phyloP scores from a whole-genome alignment of 805 yeast genomes.

The Isabelozyma rhagii region DNA sequence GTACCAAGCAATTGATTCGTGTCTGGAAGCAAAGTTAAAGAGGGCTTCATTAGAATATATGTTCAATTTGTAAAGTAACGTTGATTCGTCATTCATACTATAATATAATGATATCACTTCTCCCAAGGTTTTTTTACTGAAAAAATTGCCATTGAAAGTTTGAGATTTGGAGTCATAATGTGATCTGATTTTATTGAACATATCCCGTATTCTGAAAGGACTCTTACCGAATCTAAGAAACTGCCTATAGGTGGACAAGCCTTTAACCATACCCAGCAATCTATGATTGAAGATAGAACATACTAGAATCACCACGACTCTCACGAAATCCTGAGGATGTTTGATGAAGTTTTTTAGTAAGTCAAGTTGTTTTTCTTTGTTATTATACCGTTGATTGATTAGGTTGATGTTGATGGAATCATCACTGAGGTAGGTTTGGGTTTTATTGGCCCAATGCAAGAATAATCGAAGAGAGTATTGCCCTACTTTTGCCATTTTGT shows the following conservation, averaged over 20 bases:
- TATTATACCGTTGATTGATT: conserved; percentile 29
- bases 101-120: conserved; percentile 60
- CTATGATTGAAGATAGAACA: conserved; percentile 39
- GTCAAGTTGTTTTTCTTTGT: conserved; percentile 27
- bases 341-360: conserved; percentile 31
- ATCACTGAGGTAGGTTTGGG: conserved; percentile 33
- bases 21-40: conserved; percentile 43
- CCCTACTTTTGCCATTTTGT: conserved; percentile 62
- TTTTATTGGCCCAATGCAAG: conserved; percentile 42
- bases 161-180: conserved; percentile 1
- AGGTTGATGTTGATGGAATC: conserved; percentile 26
- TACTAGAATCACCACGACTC: conserved; percentile 30
- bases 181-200: conserved; percentile 27
- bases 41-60: conserved; percentile 36
- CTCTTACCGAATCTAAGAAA: conserved; percentile 67
- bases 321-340: conserved; percentile 36
- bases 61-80: conserved; percentile 54
- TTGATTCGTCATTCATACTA: conserved; percentile 61
- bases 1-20: conserved; percentile 70
- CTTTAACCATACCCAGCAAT: conserved; percentile 43
- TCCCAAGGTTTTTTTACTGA: conserved; percentile 45
- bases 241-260: conserved; percentile 59
- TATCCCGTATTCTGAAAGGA: conserved; percentile 51
- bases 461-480: conserved; percentile 58
- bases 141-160: conserved; percentile 9